Base-by-base conservation (phyloP, 1,139 yeast species). In the Geotrichum citri-aurantii region DNA sequence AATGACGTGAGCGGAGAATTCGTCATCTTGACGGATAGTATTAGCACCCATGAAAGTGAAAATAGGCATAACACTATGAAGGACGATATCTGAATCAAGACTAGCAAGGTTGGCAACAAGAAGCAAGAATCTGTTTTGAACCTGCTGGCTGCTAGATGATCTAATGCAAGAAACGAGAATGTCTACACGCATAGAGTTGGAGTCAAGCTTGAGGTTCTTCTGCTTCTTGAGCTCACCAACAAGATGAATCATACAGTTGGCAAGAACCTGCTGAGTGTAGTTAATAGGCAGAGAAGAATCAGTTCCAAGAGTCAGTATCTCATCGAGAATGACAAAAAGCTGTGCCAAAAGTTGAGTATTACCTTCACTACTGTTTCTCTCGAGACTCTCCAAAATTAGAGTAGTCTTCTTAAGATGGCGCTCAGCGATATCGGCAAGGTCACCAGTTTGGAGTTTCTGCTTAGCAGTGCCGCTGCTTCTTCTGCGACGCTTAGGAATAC, bases 11-110 rank as follows among this genome's bases (percentile, higher is more conserved):
- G 88, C 88, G 1, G 97, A 89, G 70, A 89, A 92, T 68, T 91
- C 97, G 71, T 93, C 98, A 72, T 93, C 99, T 75, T 93, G 97
- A 69, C 97, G 86, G 56, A 95, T 83, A 12, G 98, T 91, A 68
- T 91, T 96, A 33, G 98, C 96, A 59, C 99, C 99, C 99, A 93
- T 93, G 68, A 93, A 95, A 0, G 99, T 95, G 77, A 93, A 93
- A 58, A 93, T 92, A 21, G 99, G 99, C 99, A 93, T 93, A 14
- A 95, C 96, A 2, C 97, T 88, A 74, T 95, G 98, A 64, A 95
- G 78, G 46, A 93, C 91, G 48, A 88, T 83, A 70, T 93, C 98
- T 8, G 99, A 97, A 19, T 93, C 90, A 59, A 92, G 76, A 0
- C 91, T 78, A 0, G 98, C 98, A 65, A 93, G 77, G 57, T 91